Conservation (phyloP, 2,329 filamentous ascomycete species). For the Dactylellina cionopaga region DNA sequence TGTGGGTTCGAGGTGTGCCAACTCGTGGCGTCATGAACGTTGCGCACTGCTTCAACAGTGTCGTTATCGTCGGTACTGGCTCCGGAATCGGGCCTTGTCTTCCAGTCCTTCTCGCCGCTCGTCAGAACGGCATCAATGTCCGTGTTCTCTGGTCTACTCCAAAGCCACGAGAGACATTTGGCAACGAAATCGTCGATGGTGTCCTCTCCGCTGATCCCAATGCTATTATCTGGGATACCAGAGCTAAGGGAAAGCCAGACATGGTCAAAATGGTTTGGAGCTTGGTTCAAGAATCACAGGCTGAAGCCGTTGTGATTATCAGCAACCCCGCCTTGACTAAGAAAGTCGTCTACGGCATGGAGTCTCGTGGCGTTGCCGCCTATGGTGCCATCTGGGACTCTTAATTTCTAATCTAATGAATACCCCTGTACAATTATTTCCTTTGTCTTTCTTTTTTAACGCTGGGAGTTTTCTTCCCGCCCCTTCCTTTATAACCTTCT, state of each 20-base stretch:
- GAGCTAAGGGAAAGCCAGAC: conserved; percentile 58
- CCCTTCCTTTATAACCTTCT: not conserved
- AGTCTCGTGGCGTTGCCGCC: conserved; percentile 59
- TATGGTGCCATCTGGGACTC: conserved; percentile 61
- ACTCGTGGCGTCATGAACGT: conserved; percentile 60
- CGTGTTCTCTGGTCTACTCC: conserved; percentile 60
- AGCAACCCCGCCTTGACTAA: conserved; percentile 60
- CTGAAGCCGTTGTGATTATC: conserved; percentile 61
- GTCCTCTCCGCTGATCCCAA: conserved; percentile 59
- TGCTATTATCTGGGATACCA: conserved; percentile 60
- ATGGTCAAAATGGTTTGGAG: conserved; percentile 59
- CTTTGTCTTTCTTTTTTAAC: conserved; percentile 48
- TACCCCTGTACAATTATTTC: conserved; percentile 2
- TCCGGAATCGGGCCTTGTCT: conserved; percentile 61
- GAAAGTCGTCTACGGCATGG: conserved; percentile 61
- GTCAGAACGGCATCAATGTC: conserved; percentile 56
- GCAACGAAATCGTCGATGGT: conserved; percentile 58
- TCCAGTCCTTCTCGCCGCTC: conserved; percentile 57
- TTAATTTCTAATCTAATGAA: conserved; percentile 25
- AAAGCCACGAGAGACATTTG: conserved; percentile 59
- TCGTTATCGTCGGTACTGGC: conserved; percentile 61
- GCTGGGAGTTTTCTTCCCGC: not conserved
- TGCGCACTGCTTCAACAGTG: conserved; percentile 59
- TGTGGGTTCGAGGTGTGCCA: conserved; percentile 76
- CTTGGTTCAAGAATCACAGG: conserved; percentile 57